A percentile compares a stretch with the other conserved stretches of the same genome.
Evolutionary conservation across 352 stramenopile species (phyloP).

Genomic region (Globisporangium carolinianum): DNA sequence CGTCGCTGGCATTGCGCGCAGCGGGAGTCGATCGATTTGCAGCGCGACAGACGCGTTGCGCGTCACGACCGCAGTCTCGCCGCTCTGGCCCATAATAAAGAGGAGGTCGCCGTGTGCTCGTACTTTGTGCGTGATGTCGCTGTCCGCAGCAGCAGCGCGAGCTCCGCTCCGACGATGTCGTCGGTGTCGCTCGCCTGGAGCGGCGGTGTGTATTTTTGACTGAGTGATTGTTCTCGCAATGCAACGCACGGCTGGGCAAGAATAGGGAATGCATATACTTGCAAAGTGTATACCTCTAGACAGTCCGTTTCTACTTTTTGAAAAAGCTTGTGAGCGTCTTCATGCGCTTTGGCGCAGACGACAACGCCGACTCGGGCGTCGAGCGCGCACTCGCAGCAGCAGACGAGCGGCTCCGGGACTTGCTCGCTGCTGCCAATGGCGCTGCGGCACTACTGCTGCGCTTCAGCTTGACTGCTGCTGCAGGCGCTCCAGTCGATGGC

Average conservation of each 20-base stretch:
- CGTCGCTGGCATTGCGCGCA: constrained; percentile 1
- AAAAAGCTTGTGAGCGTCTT: constrained; percentile 68
- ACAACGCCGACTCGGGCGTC: too few relatives aligned
- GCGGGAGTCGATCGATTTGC: constrained; percentile 9
- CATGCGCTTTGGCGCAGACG: constrained; percentile 24
- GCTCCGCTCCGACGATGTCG: background rate
- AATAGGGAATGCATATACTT: constrained; percentile 1
- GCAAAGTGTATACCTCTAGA: constrained; percentile 2
- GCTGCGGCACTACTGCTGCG: background rate
- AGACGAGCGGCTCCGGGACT: constrained; percentile 6
- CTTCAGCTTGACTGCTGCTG: background rate
- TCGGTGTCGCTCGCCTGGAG: background rate
- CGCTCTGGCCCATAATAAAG: constrained; percentile 4
- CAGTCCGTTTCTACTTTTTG: constrained; percentile 29
- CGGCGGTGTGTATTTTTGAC: background rate
- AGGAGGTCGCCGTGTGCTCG: background rate
- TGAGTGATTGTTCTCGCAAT: background rate
- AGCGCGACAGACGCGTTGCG: constrained; percentile 4
- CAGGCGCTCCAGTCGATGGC: too few relatives aligned
- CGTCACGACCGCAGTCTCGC: background rate
- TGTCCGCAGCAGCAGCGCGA: background rate
- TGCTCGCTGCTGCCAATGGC: background rate
- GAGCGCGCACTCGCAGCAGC: background rate
- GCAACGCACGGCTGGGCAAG: background rate
- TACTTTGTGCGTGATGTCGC: background rate